Evolutionary conservation across 441 rosid species (phyloP), one percentile per base, ranked within the genome.

Genomic region (Adansonia gregorii): DNA sequence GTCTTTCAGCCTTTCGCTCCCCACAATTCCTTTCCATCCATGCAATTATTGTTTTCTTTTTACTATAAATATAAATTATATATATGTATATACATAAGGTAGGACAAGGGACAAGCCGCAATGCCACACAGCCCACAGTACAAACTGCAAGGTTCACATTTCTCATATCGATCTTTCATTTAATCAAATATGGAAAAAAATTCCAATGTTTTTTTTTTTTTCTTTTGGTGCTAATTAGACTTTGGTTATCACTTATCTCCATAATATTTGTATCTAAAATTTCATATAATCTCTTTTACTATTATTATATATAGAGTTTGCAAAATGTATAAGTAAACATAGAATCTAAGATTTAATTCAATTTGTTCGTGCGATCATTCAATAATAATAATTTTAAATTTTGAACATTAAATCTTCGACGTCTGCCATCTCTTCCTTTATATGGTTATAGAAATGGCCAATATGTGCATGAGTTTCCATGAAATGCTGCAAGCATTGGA

Each of bases 41-140:
- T 52, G 12, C 24, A 52, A 24, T 52, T 73, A 58, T 41, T 19
- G 7, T 15, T 6, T 8, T 7, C 20, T 6, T 6, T 35, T 35
- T 35, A 35, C 39, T 35, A 35, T 35, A 35, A 35, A 35, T 35
- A 35, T 35, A 35, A 3, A 2, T 2, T 35, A 35, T 35, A 35
- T 35, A 35, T 35, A 3, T 35, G 4, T 35, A 35, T 35, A 35
- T 3, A 35, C 4, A 27, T 1, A 35, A 35, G 39, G 39, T 3
- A 48, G 41, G 39, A 59, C 45, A 24, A 51, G 12, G 63, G 41
- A 6, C 17, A 68, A 1, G 24, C 15, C 45, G 45, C n/a, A 31
- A 52, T 54, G 74, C n/a, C 49, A 17, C 63, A 54, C 27, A 24
- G 6, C 60, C 75, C 63, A 54, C 64, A 54, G 5, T 35, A 54